Percentiles rank a stretch among this genome's conserved stretches.
phyloP scores from a whole-genome alignment of 352 stramenopile species.

The Globisporangium polare region DNA sequence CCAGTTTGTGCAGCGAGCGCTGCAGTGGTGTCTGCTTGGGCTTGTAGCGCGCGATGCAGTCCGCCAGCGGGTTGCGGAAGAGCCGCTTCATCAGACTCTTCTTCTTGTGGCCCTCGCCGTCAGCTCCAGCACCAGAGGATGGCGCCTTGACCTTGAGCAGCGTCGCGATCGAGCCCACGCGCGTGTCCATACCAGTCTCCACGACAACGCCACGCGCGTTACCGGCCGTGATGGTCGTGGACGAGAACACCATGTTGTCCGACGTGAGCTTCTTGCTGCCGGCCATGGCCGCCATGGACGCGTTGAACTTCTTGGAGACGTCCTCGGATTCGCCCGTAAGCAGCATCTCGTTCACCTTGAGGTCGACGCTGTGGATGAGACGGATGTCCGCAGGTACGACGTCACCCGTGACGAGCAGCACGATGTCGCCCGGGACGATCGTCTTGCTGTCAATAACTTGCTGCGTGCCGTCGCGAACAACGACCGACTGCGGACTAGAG shows the following conservation, averaged over 20 bases:
- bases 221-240: slow-evolving; percentile 75
- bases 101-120: slow-evolving; percentile 15
- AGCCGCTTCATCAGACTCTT: slow-evolving; percentile 25
- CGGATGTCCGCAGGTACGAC: slow-evolving; percentile 91
- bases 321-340: slow-evolving; percentile 92
- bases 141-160: slow-evolving; percentile 45
- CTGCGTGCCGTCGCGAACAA: slow-evolving; percentile 60
- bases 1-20: slow-evolving; percentile 91
- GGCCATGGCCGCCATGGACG: slow-evolving; percentile 21
- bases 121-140: not conserved
- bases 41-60: slow-evolving; percentile 57
- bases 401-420: slow-evolving; percentile 91
- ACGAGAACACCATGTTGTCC: slow-evolving; percentile 94
- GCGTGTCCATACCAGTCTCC: slow-evolving; percentile 69
- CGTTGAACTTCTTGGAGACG: slow-evolving; percentile 65
- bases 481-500: slow-evolving; percentile 58
- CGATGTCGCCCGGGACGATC: slow-evolving; percentile 76
- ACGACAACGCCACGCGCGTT: slow-evolving; percentile 70
- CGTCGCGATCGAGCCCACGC: slow-evolving; percentile 63
- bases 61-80: slow-evolving; percentile 38
- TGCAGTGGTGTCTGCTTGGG: slow-evolving; percentile 89
- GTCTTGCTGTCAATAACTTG: slow-evolving; percentile 61
- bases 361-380: slow-evolving; percentile 79
- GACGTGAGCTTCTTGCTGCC: slow-evolving; percentile 46
- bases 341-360: slow-evolving; percentile 92